Percentiles rank a stretch among this genome's conserved stretches.
These are phyloP conservation scores for Phaeosphaeria sp. DNA, from an alignment of 2,329 filamentous ascomycete genomes.

Conservation along the genomic window DNA sequence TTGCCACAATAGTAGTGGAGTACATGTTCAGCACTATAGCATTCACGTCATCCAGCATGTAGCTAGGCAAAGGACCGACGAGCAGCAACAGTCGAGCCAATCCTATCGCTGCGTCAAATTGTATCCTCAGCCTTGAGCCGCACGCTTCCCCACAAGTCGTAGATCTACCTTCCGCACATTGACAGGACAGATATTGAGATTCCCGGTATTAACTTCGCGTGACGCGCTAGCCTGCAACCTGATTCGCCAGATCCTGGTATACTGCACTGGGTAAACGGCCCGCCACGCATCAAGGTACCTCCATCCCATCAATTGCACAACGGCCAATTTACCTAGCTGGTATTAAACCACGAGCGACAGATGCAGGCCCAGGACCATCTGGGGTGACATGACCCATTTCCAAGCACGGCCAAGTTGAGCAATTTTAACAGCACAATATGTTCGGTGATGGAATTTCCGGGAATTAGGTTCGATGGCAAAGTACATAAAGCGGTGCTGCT, in stretches of 20 bases:
- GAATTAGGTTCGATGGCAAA: not conserved
- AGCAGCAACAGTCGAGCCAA: not conserved
- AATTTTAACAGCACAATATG: slow-evolving; percentile 20
- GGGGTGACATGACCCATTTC: slow-evolving; percentile 9
- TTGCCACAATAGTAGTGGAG: slow-evolving; percentile 3
- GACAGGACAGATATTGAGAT: slow-evolving; percentile 19
- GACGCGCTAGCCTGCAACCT: slow-evolving; percentile 21
- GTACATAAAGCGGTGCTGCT: slow-evolving; percentile 30
- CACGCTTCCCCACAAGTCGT: slow-evolving; percentile 12
- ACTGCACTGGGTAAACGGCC: slow-evolving; percentile 39
- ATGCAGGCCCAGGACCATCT: slow-evolving; percentile 1
- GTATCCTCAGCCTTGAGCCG: slow-evolving; percentile 11
- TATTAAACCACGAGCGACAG: slow-evolving; percentile 14
- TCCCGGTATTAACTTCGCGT: slow-evolving; percentile 13
- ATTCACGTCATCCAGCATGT: slow-evolving; percentile 2
- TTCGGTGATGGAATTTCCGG: slow-evolving; percentile 10
- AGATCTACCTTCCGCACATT: slow-evolving; percentile 7
- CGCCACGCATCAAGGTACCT: slow-evolving; percentile 23
- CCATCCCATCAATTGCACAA: slow-evolving; percentile 35
- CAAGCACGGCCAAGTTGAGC: slow-evolving; percentile 26
- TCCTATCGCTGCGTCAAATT: not conserved
- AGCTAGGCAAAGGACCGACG: not conserved
- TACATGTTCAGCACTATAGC: slow-evolving; percentile 1
- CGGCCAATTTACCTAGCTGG: slow-evolving; percentile 27
- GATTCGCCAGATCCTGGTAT: slow-evolving; percentile 30